Conservation (phyloP, 2,329 filamentous ascomycete genomes). For the Alternaria solani region DNA sequence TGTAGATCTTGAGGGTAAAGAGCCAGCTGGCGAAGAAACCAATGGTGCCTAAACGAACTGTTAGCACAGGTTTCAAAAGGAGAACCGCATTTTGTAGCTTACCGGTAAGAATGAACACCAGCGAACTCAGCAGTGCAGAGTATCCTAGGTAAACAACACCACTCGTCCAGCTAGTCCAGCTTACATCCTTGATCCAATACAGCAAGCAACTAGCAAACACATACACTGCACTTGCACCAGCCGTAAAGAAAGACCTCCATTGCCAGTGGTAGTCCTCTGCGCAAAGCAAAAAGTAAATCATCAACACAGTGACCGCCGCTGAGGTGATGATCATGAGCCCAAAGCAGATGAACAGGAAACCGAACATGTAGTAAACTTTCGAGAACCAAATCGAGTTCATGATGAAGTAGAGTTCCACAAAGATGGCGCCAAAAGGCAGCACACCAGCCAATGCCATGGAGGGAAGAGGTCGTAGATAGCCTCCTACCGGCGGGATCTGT, state of each 20-base stretch:
- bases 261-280: constrained; percentile 99
- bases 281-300: constrained; percentile 96
- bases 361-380: constrained; percentile 99
- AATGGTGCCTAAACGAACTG: constrained; percentile 74
- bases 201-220: constrained; percentile 91
- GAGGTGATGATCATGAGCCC: constrained; percentile 96
- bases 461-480: constrained; percentile 85
- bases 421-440: constrained; percentile 94
- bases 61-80: constrained; percentile 16
- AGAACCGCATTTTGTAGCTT: constrained; percentile 49
- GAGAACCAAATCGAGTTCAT: constrained; percentile 99
- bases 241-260: constrained; percentile 92
- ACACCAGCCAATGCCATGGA: constrained; percentile 93
- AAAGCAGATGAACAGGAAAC: constrained; percentile 97
- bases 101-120: constrained; percentile 96
- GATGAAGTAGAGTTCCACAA: constrained; percentile 98
- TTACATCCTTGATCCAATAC: constrained; percentile 89
- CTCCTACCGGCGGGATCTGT: constrained; percentile 85
- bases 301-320: constrained; percentile 87
- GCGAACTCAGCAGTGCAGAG: constrained; percentile 83
- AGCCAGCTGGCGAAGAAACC: constrained; percentile 95
- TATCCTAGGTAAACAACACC: constrained; percentile 94
- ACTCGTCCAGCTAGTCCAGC: constrained; percentile 82
- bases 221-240: constrained; percentile 88
- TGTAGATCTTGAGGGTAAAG: constrained; percentile 93